A percentile compares a stretch with the other conserved stretches of the same genome.
These are phyloP conservation scores for Phytophthora hibernalis DNA, from an alignment of 352 stramenopile genomes.

Conservation along the genomic window DNA sequence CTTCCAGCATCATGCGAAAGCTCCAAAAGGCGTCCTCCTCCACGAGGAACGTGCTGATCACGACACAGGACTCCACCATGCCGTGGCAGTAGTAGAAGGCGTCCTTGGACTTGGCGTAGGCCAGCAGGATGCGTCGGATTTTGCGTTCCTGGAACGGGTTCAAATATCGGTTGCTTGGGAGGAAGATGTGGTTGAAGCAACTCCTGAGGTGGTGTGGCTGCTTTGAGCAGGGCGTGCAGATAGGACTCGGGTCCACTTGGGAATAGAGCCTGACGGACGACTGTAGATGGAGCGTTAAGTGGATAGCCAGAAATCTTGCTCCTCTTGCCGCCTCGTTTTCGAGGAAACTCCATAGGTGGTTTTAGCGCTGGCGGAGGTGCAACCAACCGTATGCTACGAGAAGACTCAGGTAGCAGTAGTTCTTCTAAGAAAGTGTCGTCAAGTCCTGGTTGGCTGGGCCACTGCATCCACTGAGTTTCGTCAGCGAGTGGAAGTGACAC, in stretches of 20 bases:
- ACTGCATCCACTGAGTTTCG: constrained; percentile 30
- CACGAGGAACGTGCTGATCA: constrained; percentile 77
- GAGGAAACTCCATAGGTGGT: constrained; percentile 16
- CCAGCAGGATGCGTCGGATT: constrained; percentile 79
- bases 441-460: constrained; percentile 11
- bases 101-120: constrained; percentile 80
- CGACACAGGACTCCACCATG: constrained; percentile 84
- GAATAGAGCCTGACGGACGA: constrained; percentile 53
- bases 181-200: constrained; percentile 30
- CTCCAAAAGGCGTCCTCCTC: constrained; percentile 85
- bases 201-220: constrained; percentile 27
- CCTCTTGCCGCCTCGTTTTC: constrained; percentile 36
- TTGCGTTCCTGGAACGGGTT: constrained; percentile 88
- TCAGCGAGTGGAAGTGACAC: neutral
- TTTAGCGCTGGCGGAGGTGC: neutral
- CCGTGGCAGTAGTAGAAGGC: constrained; percentile 86
- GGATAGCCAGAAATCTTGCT: constrained; percentile 43
- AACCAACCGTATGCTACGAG: constrained; percentile 15
- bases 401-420: constrained; percentile 38
- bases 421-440: constrained; percentile 50
- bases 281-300: constrained; percentile 42
- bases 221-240: constrained; percentile 48
- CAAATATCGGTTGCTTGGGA: constrained; percentile 46
- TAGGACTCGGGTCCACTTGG: constrained; percentile 53
- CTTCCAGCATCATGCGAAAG: constrained; percentile 75